phyloP scores from a whole-genome alignment of 805 yeast species.

The Ogataea glucozyma region DNA sequence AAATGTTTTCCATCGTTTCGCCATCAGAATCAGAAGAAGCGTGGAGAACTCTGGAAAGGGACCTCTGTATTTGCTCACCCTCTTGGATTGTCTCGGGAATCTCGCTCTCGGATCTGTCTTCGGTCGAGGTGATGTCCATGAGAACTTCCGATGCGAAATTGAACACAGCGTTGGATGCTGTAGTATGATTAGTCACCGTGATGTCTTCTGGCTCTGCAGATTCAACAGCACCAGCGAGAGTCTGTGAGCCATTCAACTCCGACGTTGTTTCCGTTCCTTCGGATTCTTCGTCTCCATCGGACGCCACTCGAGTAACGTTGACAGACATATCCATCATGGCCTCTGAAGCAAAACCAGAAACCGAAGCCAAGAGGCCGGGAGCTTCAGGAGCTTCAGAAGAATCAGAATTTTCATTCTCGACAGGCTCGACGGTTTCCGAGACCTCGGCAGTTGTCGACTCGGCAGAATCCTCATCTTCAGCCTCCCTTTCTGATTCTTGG shows the following conservation, averaged over 20 bases:
- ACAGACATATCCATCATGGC: conserved; percentile 10
- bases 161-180: background rate
- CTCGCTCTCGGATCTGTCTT: background rate
- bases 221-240: too few species aligned
- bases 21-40: conserved; percentile 1
- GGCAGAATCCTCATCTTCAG: background rate
- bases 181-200: background rate
- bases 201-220: background rate
- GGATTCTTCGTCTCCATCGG: background rate
- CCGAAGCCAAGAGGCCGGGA: conserved; percentile 5
- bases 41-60: background rate
- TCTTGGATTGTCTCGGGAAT: background rate
- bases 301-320: conserved; percentile 2
- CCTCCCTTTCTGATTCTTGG: background rate
- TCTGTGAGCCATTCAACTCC: too few species aligned
- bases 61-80: background rate
- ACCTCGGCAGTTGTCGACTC: too few species aligned
- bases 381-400: background rate
- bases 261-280: too few species aligned
- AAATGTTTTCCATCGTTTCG: conserved; percentile 1
- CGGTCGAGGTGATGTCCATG: conserved; percentile 6
- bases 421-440: background rate
- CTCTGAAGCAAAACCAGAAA: conserved; percentile 12
- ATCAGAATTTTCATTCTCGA: background rate
- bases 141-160: conserved; percentile 3